phyloP scores from a whole-genome alignment of 202 grass and related monocot genomes.

The Bolboschoenoplectus hybrid region DNA sequence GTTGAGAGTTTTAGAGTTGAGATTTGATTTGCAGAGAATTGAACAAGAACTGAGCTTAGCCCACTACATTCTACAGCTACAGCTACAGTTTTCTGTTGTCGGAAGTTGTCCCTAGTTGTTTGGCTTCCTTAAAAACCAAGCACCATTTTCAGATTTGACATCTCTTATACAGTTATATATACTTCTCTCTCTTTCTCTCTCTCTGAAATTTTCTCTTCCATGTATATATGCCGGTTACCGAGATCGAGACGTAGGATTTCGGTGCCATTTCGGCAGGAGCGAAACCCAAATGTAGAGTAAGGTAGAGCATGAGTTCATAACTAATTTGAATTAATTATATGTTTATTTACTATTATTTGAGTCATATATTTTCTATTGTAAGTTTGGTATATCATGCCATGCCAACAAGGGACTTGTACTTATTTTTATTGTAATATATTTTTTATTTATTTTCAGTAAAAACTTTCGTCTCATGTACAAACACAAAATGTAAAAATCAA shows the following conservation, averaged over 20 bases:
- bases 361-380: too few relatives aligned
- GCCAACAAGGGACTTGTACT: too few relatives aligned
- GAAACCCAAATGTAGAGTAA: background rate
- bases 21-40: background rate
- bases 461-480: too few relatives aligned
- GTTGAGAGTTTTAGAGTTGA: background rate
- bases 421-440: too few relatives aligned
- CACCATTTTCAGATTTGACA: conserved; percentile 22
- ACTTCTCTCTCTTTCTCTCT: background rate
- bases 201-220: background rate
- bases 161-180: background rate
- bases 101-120: conserved; percentile 12
- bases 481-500: too few relatives aligned
- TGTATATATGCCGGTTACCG: background rate
- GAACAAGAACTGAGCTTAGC: conserved; percentile 8
- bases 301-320: too few relatives aligned
- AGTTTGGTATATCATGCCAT: too few relatives aligned
- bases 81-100: conserved; percentile 6
- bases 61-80: background rate
- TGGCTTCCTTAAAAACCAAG: conserved; percentile 17
- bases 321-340: too few relatives aligned
- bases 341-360: too few relatives aligned
- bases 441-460: too few relatives aligned
- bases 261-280: background rate
- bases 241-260: background rate